Conservation (phyloP, 306 rosid genomes). For the Pterocarpus macrocarpus region DNA sequence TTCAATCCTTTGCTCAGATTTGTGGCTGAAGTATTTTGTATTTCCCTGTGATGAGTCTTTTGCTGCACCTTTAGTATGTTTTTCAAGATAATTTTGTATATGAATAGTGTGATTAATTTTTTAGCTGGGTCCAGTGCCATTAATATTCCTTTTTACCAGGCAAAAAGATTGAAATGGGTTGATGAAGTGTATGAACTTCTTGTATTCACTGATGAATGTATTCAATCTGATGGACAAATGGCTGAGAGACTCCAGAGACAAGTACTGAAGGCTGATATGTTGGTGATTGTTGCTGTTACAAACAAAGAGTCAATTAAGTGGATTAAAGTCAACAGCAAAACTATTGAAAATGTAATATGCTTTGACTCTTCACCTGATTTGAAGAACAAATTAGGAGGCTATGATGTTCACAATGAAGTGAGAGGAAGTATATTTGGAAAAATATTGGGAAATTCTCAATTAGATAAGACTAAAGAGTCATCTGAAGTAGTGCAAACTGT, state of each 20-base stretch:
- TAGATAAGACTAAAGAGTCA: conserved; percentile 55
- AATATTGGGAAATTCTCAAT: conserved; percentile 48
- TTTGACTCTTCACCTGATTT: conserved; percentile 71
- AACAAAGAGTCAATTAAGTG: conserved; percentile 62
- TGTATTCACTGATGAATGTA: conserved; percentile 65
- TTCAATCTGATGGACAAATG: conserved; percentile 45
- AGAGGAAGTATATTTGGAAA: conserved; percentile 57
- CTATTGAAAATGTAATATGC: conserved; percentile 63
- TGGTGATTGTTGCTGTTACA: conserved; percentile 73
- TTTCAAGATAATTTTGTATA: conserved; percentile 5
- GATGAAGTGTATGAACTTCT: conserved; percentile 78
- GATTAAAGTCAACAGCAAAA: conserved; percentile 53
- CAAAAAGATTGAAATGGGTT: conserved; percentile 83
- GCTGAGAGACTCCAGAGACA: conserved; percentile 44
- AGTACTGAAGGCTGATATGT: conserved; percentile 60
- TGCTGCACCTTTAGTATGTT: neutral
- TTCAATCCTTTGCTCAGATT: neutral
- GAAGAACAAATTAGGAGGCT: conserved; percentile 75
- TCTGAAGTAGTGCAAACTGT: conserved; percentile 68
- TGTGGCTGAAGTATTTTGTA: neutral
- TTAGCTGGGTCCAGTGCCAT: conserved; percentile 18
- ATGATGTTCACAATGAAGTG: conserved; percentile 52
- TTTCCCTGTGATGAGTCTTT: neutral
- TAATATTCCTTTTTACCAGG: conserved; percentile 57
- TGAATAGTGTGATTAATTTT: conserved; percentile 2